Evolutionary conservation across 768 basidiomycete species (phyloP), one percentile per base, ranked within the genome.

Genomic region (Mycena rosella): DNA sequence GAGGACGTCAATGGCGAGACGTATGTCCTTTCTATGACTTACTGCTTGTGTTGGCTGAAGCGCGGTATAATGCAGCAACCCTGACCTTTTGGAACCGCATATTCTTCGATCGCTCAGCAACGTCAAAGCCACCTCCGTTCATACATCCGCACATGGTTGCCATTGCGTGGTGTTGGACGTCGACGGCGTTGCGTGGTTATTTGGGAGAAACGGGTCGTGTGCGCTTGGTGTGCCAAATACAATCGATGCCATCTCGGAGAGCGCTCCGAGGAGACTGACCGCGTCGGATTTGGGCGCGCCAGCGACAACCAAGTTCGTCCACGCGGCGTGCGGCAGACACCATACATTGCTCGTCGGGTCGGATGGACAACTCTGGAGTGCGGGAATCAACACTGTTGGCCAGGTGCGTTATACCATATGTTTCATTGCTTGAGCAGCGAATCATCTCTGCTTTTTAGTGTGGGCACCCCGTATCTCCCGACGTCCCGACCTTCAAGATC

Each of bases 101-200:
- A 94, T 97, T 73, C 86, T 98, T 20, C 93, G 97, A 63, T 94
- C 95, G 0, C 83, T 98, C 34, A 85, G 88, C 76, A 96, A 96
- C 77, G 85, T 96, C 79, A 88, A 90, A 75, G 84, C 86, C 13
- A 79, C 83, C 24, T 92, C 91, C 10, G 79, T 96, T 57, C 90
- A 96, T 77, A 86, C 93, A 13, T 91, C 92, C 2, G 93, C 92
- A 72, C 86, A 82, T 13, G 88, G 88, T 9, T 95, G 92, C 74
- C 93, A 96, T 75, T 90, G 87, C 72, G 88, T 96, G 45, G 89
- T 84, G 17, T 77, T 96, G 68, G 93, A 94, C 80, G 72, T 85
- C 26, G 86, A 90, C 58, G 96, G 95, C 9, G 85, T 87, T 42
- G 97, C 96, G 11, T 96, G 95, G 91, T 78, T 98, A 72, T 94